Conservation (phyloP, 305 asterid genomes). For the Solanum hybrid region DNA sequence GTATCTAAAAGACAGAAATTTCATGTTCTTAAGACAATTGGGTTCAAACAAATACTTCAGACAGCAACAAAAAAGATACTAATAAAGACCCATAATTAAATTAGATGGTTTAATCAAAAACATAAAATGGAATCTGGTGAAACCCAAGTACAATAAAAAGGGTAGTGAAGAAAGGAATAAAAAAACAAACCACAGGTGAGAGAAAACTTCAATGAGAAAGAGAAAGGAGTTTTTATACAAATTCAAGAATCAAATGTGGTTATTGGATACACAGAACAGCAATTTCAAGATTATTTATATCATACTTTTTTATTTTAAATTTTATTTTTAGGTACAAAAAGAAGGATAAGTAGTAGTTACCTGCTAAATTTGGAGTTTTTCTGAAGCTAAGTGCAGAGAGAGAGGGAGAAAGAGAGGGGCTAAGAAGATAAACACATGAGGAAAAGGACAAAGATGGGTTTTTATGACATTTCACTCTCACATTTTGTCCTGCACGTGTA, state of each 20-base stretch:
- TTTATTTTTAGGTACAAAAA: background rate
- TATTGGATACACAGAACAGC: background rate
- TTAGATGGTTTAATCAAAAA: background rate
- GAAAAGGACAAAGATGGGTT: background rate
- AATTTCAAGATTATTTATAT: background rate
- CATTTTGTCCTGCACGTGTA: background rate
- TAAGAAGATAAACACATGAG: background rate
- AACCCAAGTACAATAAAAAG: background rate
- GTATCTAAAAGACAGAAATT: background rate
- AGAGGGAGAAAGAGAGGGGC: background rate
- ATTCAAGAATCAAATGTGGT: background rate
- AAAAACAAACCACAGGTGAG: background rate
- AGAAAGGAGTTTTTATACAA: background rate
- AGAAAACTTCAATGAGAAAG: background rate
- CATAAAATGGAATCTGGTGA: background rate
- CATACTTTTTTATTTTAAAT: background rate
- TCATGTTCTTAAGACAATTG: background rate
- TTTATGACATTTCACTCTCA: background rate
- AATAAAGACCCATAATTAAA: background rate
- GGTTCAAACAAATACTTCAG: background rate
- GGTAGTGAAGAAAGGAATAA: background rate
- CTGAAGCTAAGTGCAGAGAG: background rate
- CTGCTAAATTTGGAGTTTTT: background rate
- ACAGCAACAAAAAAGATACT: background rate
- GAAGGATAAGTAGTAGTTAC: background rate